These are phyloP conservation scores for Triticum timopheevii DNA, from an alignment of 176 grass and related monocot genomes.

Conservation along the genomic window DNA sequence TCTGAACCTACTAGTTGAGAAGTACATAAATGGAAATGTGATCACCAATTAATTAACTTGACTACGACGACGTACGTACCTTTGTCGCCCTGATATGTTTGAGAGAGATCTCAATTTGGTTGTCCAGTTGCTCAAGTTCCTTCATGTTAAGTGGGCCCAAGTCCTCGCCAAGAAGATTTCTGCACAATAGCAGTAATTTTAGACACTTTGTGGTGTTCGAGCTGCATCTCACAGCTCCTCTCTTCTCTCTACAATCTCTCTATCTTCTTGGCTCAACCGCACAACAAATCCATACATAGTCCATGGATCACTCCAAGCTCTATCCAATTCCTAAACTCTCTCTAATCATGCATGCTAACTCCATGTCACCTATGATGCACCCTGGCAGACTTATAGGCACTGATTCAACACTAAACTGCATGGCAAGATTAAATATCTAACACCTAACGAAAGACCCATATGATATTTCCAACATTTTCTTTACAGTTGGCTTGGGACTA, in stretches of 20 bases:
- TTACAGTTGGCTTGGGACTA: not conserved
- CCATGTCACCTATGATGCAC: too few species aligned
- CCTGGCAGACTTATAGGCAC: too few species aligned
- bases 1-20: not conserved
- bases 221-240: not conserved
- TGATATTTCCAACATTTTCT: not conserved
- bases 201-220: not conserved
- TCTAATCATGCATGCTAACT: too few species aligned
- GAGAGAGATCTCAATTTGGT: constrained; percentile 80
- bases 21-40: constrained; percentile 1
- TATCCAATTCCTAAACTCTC: too few species aligned
- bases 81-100: constrained; percentile 67
- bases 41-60: not conserved
- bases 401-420: too few species aligned
- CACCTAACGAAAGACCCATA: not conserved
- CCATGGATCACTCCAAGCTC: too few species aligned
- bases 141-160: constrained; percentile 67
- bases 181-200: constrained; percentile 9
- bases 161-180: constrained; percentile 92
- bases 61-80: constrained; percentile 29
- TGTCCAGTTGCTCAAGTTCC: constrained; percentile 85
- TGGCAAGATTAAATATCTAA: too few species aligned
- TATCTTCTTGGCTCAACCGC: too few species aligned
- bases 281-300: too few species aligned
- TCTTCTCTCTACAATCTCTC: too few species aligned